Conservation (phyloP, 1,284 basidiomycete species). For the Pisolithus thermaeus region DNA sequence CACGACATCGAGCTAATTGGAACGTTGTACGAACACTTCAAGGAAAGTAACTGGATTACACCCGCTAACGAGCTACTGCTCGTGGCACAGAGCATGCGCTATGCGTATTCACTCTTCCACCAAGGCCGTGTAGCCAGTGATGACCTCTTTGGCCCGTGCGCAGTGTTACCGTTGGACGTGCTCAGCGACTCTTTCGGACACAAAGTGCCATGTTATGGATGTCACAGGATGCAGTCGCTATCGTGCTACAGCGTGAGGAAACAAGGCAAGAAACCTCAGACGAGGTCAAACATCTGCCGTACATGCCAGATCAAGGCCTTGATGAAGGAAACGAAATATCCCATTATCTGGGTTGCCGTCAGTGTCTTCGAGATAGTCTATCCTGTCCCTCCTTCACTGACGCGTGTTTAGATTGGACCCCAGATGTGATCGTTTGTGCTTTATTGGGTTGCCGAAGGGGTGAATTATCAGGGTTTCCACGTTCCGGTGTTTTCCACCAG, state of each 20-base stretch:
- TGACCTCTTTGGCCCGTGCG: conserved; percentile 19
- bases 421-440: too few species aligned
- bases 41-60: conserved; percentile 26
- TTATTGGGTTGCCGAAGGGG: too few species aligned
- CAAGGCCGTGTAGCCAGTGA: conserved; percentile 23
- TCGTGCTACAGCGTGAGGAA: conserved; percentile 18
- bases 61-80: conserved; percentile 8
- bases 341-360: conserved; percentile 17
- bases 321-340: conserved; percentile 17
- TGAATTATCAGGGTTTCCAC: too few species aligned
- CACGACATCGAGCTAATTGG: conserved; percentile 38
- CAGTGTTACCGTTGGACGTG: conserved; percentile 24
- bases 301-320: conserved; percentile 29
- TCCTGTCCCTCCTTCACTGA: too few species aligned
- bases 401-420: too few species aligned
- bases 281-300: conserved; percentile 23
- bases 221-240: conserved; percentile 24
- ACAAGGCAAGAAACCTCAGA: conserved; percentile 14
- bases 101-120: conserved; percentile 22
- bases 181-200: conserved; percentile 22
- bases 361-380: conserved; percentile 1
- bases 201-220: conserved; percentile 20
- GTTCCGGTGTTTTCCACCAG: too few species aligned
- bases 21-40: conserved; percentile 32
- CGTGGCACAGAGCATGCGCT: conserved; percentile 24